These are phyloP conservation scores for Neurospora sp. DNA, from an alignment of 495 filamentous ascomycete species.

Conservation along the genomic window DNA sequence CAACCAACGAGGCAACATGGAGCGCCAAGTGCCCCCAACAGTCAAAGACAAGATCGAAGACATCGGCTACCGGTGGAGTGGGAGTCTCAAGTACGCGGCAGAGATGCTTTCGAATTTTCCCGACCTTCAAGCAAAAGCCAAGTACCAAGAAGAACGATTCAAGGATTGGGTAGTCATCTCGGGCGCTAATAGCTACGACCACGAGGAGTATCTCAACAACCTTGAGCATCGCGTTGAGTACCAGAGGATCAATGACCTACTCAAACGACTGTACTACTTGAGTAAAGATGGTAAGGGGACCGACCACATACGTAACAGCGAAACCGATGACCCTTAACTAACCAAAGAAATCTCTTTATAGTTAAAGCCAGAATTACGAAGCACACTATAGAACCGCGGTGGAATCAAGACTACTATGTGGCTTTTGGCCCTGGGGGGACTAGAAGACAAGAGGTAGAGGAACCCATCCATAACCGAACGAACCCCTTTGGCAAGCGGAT, in stretches of 20 bases:
- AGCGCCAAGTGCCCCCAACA: not conserved
- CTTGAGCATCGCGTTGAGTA: not conserved
- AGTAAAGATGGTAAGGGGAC: not conserved
- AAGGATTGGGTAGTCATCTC: not conserved
- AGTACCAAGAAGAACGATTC: not conserved
- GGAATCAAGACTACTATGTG: not conserved
- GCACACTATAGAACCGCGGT: not conserved
- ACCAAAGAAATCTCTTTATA: no score
- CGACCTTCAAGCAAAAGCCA: not conserved
- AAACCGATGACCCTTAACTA: no score
- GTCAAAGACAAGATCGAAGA: not conserved
- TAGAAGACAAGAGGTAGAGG: not conserved
- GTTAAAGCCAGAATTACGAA: not conserved
- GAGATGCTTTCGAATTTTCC: not conserved
- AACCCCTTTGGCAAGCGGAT: not conserved
- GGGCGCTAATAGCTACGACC: not conserved
- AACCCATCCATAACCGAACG: not conserved
- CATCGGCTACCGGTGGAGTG: not conserved
- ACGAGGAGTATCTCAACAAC: not conserved
- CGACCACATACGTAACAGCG: no score
- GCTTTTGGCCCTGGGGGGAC: not conserved
- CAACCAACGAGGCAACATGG: not conserved
- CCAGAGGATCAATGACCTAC: not conserved
- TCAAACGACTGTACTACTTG: not conserved
- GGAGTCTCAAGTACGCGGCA: not conserved